Percentiles rank a stretch among this genome's conserved stretches.
phyloP scores from a whole-genome alignment of 2,329 filamentous ascomycete species.

The Penicillium psychrosexuale region DNA sequence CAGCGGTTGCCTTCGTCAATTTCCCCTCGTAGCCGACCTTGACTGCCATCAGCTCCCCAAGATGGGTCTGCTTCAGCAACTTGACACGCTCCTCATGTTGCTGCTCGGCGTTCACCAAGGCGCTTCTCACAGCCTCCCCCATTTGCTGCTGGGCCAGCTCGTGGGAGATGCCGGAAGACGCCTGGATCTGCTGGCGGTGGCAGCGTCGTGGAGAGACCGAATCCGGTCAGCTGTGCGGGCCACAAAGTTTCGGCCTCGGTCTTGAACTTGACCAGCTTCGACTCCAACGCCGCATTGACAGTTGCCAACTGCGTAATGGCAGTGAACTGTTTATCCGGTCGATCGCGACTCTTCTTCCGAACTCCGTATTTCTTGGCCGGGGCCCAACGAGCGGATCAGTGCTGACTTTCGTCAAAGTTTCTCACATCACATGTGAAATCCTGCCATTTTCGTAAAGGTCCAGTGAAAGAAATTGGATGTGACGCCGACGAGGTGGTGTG shows the following conservation, averaged over 20 bases:
- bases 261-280: background rate
- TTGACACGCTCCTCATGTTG: background rate
- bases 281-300: background rate
- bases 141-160: background rate
- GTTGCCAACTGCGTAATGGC: background rate
- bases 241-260: background rate
- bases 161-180: background rate
- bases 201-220: background rate
- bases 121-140: background rate
- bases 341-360: background rate
- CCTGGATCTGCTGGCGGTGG: background rate
- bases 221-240: background rate
- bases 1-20: background rate
- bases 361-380: background rate
- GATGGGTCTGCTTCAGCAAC: background rate
- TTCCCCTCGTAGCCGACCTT: background rate
- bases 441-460: too few relatives aligned
- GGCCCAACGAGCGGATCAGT: background rate
- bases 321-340: background rate
- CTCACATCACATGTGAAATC: too few relatives aligned
- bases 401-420: too few relatives aligned
- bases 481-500: too few relatives aligned
- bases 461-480: too few relatives aligned
- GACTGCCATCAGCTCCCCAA: background rate
- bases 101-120: background rate